A percentile compares a stretch with the other conserved stretches of the same genome.
These are phyloP conservation scores for Alectoria sarmentosa DNA, from an alignment of 495 filamentous ascomycete genomes.

Conservation along the genomic window DNA sequence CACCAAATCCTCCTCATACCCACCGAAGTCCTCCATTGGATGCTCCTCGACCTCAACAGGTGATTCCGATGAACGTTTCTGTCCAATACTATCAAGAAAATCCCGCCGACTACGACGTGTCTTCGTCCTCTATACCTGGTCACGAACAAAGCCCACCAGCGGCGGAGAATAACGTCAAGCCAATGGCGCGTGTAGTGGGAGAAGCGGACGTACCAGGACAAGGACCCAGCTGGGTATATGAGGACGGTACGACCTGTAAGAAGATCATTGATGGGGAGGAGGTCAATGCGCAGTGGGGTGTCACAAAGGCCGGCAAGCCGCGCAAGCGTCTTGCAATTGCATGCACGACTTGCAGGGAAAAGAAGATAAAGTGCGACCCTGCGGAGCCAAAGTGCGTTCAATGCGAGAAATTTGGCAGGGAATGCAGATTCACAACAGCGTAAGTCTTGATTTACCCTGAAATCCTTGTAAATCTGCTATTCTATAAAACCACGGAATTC, in stretches of 20 bases:
- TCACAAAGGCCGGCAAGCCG: constrained; percentile 88
- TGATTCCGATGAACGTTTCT: constrained; percentile 4
- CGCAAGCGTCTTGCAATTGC: constrained; percentile 84
- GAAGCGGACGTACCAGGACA: constrained; percentile 60
- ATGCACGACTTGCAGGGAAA: constrained; percentile 84
- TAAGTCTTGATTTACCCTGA: constrained; percentile 43
- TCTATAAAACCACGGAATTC: background rate
- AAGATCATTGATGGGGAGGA: constrained; percentile 77
- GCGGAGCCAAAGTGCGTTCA: constrained; percentile 79
- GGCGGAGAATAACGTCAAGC: constrained; percentile 21
- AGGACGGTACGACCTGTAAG: constrained; percentile 77
- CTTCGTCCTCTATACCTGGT: background rate
- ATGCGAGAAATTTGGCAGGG: constrained; percentile 79
- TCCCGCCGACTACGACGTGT: constrained; percentile 5
- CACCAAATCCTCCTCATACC: constrained; percentile 8
- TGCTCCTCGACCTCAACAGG: constrained; percentile 7
- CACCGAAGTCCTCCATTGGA: constrained; percentile 4
- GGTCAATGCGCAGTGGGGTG: constrained; percentile 87
- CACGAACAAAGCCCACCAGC: constrained; percentile 13
- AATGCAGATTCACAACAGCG: constrained; percentile 84
- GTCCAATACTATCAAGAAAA: constrained; percentile 17
- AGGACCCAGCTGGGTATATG: constrained; percentile 79
- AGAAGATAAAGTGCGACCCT: constrained; percentile 95
- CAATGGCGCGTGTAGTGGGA: constrained; percentile 40
- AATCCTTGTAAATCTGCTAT: background rate